These are phyloP conservation scores for Epichloe uncinata DNA, from an alignment of 2,329 filamentous ascomycete species.

Conservation along the genomic window DNA sequence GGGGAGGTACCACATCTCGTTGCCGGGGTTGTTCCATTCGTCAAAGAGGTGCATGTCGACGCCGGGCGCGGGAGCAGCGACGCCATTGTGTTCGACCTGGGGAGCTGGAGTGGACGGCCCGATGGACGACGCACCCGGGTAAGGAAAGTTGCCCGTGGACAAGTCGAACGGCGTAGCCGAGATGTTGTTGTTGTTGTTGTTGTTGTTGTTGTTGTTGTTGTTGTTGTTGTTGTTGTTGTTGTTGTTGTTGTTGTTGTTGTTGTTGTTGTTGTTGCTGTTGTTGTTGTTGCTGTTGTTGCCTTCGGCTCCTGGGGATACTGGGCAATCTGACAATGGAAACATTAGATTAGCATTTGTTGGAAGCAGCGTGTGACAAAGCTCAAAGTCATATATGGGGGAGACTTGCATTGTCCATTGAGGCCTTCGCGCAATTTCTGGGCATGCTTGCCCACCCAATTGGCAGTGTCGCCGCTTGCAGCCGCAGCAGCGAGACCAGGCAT, in stretches of 20 bases:
- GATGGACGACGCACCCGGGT: slow-evolving; percentile 35
- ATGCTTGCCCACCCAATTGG: slow-evolving; percentile 23
- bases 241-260: slow-evolving; percentile 38
- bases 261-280: background rate
- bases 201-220: slow-evolving; percentile 38
- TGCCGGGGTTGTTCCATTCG: slow-evolving; percentile 41
- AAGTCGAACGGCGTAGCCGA: slow-evolving; percentile 52
- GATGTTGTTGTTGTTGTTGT: slow-evolving; percentile 31
- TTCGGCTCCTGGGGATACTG: slow-evolving; percentile 19
- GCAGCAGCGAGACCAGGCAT: background rate
- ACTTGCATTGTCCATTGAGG: slow-evolving; percentile 25
- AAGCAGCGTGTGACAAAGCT: background rate
- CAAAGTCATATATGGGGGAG: background rate
- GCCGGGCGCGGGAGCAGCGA: slow-evolving; percentile 10
- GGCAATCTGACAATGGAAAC: slow-evolving; percentile 18
- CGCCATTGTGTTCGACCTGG: slow-evolving; percentile 17
- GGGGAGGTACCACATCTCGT: slow-evolving; percentile 56
- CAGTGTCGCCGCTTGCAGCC: slow-evolving; percentile 11
- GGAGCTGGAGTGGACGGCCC: slow-evolving; percentile 36
- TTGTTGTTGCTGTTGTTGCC: slow-evolving; percentile 40
- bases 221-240: slow-evolving; percentile 30
- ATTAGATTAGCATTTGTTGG: background rate
- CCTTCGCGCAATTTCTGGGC: slow-evolving; percentile 28
- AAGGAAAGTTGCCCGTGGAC: slow-evolving; percentile 40
- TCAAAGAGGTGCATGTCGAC: slow-evolving; percentile 33